Base-by-base conservation (phyloP, 805 yeast genomes). In the Millerago galiae region DNA sequence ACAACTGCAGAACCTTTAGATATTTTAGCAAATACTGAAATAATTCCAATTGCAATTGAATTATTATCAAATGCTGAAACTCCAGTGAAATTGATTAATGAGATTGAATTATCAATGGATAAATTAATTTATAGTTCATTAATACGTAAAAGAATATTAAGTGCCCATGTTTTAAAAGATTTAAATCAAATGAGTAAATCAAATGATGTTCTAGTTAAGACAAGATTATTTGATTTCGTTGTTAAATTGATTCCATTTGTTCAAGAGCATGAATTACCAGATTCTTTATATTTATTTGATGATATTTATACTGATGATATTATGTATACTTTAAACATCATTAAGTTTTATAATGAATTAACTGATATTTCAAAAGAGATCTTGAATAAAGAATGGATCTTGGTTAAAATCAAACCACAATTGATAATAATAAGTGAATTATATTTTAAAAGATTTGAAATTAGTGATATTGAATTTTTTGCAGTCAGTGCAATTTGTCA, bases 1-100 rank as follows among this genome's bases (percentile, higher is more conserved):
- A 31, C 52, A 8, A 52, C 36, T 34, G 55, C 61, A 1, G 35
- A 44, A 7, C 59, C 59, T 1, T 44, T 48, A 6, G 61, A 56
- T 31, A 38, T 54, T 15, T 11, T 56, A 1, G 49, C 60, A 6
- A 51, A 54, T 15, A 51, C 60, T 0, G 54, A 48, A 30, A 30
- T 56, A 4, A 27, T 56, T 8, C 54, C 54, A 15, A 24, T 24
- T 2, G 30, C 41, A 3, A 24, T 55, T 8, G 40, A 38, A 2
- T 27, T 49, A 0, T 14, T 55, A 12, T 28, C 48, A 1, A 10
- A 34, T 8, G 34, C 40, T 2, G 26, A 13, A 1, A 44, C 53
- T 1, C 16, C 51, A 0, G 37, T 53, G 4, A 42, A 18, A 11
- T 42, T 54, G 2, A 51, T 53, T 13, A 48, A 40, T 40, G 55